Base-by-base conservation (phyloP, 805 yeast species). In the Ogataea ganodermae region DNA sequence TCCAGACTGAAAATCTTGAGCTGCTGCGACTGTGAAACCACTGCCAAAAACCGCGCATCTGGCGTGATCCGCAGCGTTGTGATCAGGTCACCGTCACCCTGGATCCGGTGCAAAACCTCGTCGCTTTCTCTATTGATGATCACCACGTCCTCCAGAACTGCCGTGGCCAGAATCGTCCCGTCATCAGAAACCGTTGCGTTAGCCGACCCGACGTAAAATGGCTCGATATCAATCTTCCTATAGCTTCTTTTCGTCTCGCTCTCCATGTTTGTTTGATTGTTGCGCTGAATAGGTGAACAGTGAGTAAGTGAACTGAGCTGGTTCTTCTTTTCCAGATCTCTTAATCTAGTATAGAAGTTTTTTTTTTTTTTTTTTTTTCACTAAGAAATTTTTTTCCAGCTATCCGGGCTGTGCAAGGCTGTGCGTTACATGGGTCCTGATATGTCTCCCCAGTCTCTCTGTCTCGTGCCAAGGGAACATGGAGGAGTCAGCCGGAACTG, bases 161-260 rank as follows among this genome's bases (percentile, higher is more conserved):
- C 86, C 1, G 97, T 85, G 7, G 95, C 96, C 46, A 91, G 64
- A 1, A 85, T 58, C 3, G 71, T 58, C 6, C 84, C 89, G 55
- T 82, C 84, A 12, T 66, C 68, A 2, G 90, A 79, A 9, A 89
- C 62, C 0, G 89, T 72, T 2, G 89, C 94, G 23, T 84, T 73
- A 2, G 94, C 80, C 5, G 94, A 89, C 22, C 97, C 96, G 13
- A 88, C 80, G 63, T 89, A 94, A 57, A 91, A 83, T 13, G 99
- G 98, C 44, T 80, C 83, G 33, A 92, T 74, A 45, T 80, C 77
- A 9, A 57, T 59, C 51, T 74, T 69, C 46, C 65, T 68, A 38
- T 62, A 66, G 46, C 66, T 63, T 50, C 66, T 57, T 39, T 65
- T 62, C 3, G 61, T 53, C 5, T 27, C 48, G 22, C 17, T 37